These are phyloP conservation scores for Cercophora sp. DNA, from an alignment of 495 filamentous ascomycete species.

Conservation along the genomic window DNA sequence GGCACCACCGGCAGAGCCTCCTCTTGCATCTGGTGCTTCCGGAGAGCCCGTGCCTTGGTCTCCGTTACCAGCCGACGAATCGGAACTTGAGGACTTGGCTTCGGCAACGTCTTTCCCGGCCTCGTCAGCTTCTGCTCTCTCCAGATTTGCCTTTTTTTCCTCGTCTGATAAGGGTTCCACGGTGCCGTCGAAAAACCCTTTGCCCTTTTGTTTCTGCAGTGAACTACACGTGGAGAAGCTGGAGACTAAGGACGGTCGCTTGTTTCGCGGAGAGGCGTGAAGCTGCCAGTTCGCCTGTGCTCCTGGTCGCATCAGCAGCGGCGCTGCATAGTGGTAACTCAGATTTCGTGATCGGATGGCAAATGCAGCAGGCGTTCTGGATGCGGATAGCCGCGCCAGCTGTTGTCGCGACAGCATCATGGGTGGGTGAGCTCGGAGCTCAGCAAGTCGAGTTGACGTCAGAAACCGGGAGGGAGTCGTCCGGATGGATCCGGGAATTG, in stretches of 20 bases:
- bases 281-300: constrained; percentile 14
- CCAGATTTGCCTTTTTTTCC: constrained; percentile 44
- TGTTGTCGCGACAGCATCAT: constrained; percentile 35
- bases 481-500: too few relatives aligned
- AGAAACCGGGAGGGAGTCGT: too few relatives aligned
- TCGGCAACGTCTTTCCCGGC: constrained; percentile 29
- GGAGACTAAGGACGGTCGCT: constrained; percentile 16
- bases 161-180: constrained; percentile 42
- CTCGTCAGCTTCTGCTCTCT: constrained; percentile 42
- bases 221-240: constrained; percentile 38
- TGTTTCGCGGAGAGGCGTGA: constrained; percentile 14
- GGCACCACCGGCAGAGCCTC: constrained; percentile 34
- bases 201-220: constrained; percentile 40
- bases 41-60: constrained; percentile 22
- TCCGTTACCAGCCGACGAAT: constrained; percentile 27
- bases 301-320: constrained; percentile 11
- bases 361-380: constrained; percentile 15
- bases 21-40: constrained; percentile 42
- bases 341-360: constrained; percentile 13
- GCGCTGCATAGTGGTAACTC: constrained; percentile 12
- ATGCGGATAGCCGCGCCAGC: constrained; percentile 22
- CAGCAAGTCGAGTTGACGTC: constrained; percentile 20
- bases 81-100: constrained; percentile 37
- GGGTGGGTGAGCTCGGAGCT: constrained; percentile 2
- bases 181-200: constrained; percentile 40